Base-by-base conservation (phyloP, 1,139 yeast species). In the Maudiozyma humilis region DNA sequence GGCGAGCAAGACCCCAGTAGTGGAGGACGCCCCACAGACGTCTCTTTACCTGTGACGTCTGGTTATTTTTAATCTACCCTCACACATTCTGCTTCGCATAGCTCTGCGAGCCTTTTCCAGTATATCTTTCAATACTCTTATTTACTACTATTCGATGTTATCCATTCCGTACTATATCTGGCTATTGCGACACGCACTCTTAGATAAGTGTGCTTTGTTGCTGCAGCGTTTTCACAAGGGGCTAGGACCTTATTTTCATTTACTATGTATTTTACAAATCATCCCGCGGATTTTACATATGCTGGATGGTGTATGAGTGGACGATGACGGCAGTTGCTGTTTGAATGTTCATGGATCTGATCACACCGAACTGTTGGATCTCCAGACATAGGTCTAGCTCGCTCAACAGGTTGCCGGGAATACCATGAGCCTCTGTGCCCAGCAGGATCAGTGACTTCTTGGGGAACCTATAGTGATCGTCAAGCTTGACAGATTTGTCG, bases 301-400 rank as follows among this genome's bases (percentile, higher is more conserved):
- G 88, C 59, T 87, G 95, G 12, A 78, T 69, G 1, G 95, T 79
- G 58, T 89, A 89, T 0, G 96, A 93, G 62, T 89, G 95, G 3
- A 86, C 95, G 36, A 88, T 78, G 25, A 89, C 88, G 0, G 97
- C 96, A 0, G 96, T 82, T 1, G 96, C 97, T 0, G 97, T 89
- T 66, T 89, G 97, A 50, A 89, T 88, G 59, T 89, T 89, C 97
- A 89, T 88, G 2, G 95, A 86, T 53, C 97, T 72, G 38, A 89
- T 79, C 17, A 88, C 89, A 12, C 97, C 97, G 31, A 80, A 83
- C 60, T 89, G 97, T 58, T 87, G 85, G 56, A 89, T 89, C 58
- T 88, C 96, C 25, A 89, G 79, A 62, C 96, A 88, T 55, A 81
- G 69, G 60, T 89, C 96, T 32, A 89, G 68, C 58, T 85, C 94